Conservation (phyloP, 176 grass and related monocot species). For the Musa acuminata region DNA sequence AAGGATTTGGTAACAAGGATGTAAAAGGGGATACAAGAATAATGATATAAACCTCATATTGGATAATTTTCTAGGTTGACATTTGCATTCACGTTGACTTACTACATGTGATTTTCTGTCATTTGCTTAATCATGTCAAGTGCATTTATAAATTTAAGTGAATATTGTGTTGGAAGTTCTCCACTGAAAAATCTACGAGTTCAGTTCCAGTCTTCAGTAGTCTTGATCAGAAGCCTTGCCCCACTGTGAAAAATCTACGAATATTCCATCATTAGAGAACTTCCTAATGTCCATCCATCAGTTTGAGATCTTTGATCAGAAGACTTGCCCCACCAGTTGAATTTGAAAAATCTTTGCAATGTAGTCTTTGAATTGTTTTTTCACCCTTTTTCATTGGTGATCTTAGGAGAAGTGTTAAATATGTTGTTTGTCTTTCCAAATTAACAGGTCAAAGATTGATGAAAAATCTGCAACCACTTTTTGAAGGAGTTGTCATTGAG, state of each 20-base stretch:
- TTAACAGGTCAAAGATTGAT: conserved; percentile 53
- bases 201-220: too few relatives aligned
- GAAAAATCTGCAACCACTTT: conserved; percentile 54
- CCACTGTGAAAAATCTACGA: too few relatives aligned
- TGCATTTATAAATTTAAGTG: background rate
- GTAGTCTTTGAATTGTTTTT: background rate
- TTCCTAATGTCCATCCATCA: background rate
- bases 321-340: background rate
- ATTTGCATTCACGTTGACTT: background rate
- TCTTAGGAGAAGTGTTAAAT: background rate
- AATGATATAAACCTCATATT: background rate
- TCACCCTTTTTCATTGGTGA: background rate
- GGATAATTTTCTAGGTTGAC: background rate
- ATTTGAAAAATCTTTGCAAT: too few relatives aligned
- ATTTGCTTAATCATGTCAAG: background rate
- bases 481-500: conserved; percentile 54
- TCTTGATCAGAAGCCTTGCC: too few relatives aligned
- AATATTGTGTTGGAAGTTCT: background rate
- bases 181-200: too few relatives aligned
- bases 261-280: too few relatives aligned
- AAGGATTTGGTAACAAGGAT: too few relatives aligned
- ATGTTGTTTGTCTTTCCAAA: conserved; percentile 8
- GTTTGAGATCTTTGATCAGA: background rate
- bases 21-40: too few relatives aligned
- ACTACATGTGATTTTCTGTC: background rate